Evolutionary conservation across 306 rosid species (phyloP), one percentile per base, ranked within the genome.

Genomic region (Ormosia emarginata): DNA sequence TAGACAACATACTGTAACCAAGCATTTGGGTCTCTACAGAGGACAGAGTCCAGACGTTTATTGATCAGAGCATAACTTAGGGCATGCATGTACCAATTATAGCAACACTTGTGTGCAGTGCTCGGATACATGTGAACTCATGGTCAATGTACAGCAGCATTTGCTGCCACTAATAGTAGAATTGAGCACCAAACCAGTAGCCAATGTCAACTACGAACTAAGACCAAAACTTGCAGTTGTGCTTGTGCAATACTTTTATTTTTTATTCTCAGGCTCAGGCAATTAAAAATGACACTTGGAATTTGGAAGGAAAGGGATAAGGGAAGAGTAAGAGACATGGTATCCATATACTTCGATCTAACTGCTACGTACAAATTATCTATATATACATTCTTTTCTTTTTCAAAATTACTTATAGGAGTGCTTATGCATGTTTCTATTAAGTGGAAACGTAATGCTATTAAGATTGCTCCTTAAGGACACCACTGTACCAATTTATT

Each of bases 401-500:
- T 43, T 55, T 57, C 8, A 14, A 64, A 15, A 62, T 69, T 56
- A 66, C 12, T 32, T 33, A 0, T 36, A 55, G 8, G 34, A 17
- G 66, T 36, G 39, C 39, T 47, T 67, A 15, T 57, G 17, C 30
- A 61, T 64, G 67, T 56, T 56, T 44, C 44, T 46, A 62, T 9
- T 4, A 52, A 76, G 36, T 30, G 47, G 18, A 33, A 72, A 56
- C 55, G n/a, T 53, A 4, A 15, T 43, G 43, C 17, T 18, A 78
- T 55, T n/a, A 43, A 77, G 62, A 13, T 63, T 53, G 56, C 76
- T n/a, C 56, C 74, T 10, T 33, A 74, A 59, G 24, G 36, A 36
- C 46, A 70, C 40, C 67, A 33, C 3, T 59, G 30, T 40, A 17
- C 37, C 68, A 40, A 79, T 71, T 79, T 67, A 75, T 75, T 70